phyloP scores from a whole-genome alignment of 768 basidiomycete species.

The Boletus vermiculosoides region DNA sequence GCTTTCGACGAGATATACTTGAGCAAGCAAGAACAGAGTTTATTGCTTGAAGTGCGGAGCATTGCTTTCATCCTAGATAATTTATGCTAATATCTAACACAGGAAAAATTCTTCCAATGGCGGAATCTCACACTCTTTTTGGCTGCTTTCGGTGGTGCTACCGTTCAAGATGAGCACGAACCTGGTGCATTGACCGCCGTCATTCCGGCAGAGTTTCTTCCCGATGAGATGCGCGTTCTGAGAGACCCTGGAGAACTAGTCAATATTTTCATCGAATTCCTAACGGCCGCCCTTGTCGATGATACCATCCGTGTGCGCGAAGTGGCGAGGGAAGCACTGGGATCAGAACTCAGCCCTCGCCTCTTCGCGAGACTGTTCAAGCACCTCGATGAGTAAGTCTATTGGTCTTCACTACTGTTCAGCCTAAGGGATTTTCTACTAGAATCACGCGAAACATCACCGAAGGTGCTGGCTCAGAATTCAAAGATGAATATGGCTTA shows the following conservation, averaged over 20 bases:
- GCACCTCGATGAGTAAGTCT: conserved; percentile 69
- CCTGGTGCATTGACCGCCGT: conserved; percentile 49
- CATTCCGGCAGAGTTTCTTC: conserved; percentile 58
- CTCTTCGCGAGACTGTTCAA: conserved; percentile 67
- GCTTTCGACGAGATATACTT: conserved; percentile 36
- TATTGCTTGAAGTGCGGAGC: conserved; percentile 38
- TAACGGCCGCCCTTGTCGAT: conserved; percentile 68
- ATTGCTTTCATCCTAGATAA: not conserved
- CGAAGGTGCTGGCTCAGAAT: conserved; percentile 45
- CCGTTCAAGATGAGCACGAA: conserved; percentile 53
- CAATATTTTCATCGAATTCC: conserved; percentile 60
- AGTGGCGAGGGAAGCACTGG: conserved; percentile 75
- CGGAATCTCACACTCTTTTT: conserved; percentile 80
- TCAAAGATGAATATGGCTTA: conserved; percentile 38
- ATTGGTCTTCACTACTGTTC: not conserved
- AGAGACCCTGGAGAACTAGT: conserved; percentile 58
- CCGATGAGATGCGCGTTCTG: conserved; percentile 68
- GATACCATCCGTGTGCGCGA: conserved; percentile 70
- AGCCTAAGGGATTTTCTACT: not conserved
- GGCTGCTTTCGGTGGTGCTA: conserved; percentile 68
- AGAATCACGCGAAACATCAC: conserved; percentile 55
- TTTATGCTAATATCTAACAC: conserved; percentile 5
- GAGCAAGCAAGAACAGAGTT: conserved; percentile 37
- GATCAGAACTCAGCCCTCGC: conserved; percentile 70
- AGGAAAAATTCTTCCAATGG: conserved; percentile 83